phyloP scores from a whole-genome alignment of 2,329 filamentous ascomycete genomes.

The Plectosphaerella cucumerina region DNA sequence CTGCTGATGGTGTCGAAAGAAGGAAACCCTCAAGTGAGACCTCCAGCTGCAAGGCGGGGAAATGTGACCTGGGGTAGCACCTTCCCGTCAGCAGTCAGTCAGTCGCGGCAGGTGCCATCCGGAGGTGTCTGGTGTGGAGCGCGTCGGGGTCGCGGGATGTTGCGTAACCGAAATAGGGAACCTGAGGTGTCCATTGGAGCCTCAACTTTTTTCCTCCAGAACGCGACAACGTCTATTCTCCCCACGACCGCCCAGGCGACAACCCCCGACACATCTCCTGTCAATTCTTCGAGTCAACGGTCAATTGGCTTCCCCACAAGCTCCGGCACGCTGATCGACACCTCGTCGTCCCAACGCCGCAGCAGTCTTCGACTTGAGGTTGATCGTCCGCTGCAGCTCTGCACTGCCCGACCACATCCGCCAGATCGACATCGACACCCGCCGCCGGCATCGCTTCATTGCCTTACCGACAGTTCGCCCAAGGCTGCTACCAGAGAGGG shows the following conservation, averaged over 20 bases:
- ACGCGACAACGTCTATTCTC: background rate
- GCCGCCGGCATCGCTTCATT: background rate
- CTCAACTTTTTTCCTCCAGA: background rate
- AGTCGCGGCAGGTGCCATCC: too few species aligned
- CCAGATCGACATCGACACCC: background rate
- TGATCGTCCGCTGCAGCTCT: background rate
- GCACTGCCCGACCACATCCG: background rate
- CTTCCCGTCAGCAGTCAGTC: too few species aligned
- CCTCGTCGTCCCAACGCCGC: background rate
- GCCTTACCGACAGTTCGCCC: background rate
- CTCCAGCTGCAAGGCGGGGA: too few species aligned
- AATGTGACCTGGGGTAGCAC: too few species aligned
- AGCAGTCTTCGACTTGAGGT: background rate
- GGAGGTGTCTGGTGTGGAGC: background rate
- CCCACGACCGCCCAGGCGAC: constrained; percentile 19
- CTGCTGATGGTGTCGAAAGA: too few species aligned
- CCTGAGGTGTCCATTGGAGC: background rate
- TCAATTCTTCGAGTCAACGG: too few species aligned
- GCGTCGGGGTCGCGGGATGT: constrained; percentile 9
- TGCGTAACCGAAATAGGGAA: constrained; percentile 13
- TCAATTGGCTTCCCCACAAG: background rate
- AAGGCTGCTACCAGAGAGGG: background rate
- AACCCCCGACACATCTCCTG: too few species aligned
- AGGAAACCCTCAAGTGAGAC: too few species aligned
- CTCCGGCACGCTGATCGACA: background rate